Evolutionary conservation across 306 rosid genomes (phyloP), one percentile per base, ranked within the genome.

Genomic region (Dalbergia oliveri): DNA sequence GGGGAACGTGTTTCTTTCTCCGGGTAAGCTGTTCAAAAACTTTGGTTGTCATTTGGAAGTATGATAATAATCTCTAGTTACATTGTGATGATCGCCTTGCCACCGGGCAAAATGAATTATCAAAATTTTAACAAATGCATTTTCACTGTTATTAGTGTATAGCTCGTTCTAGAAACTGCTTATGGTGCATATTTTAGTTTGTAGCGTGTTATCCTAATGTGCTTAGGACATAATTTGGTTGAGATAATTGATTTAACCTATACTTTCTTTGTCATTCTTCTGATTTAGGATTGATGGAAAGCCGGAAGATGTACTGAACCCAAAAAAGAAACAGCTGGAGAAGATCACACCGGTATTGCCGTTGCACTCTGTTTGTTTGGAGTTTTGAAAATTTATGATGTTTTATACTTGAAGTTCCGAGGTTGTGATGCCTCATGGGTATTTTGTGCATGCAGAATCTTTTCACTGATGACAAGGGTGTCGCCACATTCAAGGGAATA

Each of bases 271-370:
- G 60, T 50, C 37, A 16, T 74, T 66, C 35, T 21, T 73, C 72
- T 69, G 41, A 59, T 87, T 54, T 77, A 93, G 99, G 84, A 84
- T 93, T 79, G 97, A 95, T 75, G 98, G 98, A 84, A 91, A 91
- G 86, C 98, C 97, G 11, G 99, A 95, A 85, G 99, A 93, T 79
- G 98, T 93, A 56, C 99, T 95, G 16, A 95, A 95, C 86, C 99
- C 99, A 16, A 95, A 95, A 80, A 95, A 93, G 99, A 95, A 95
- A 82, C 99, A 95, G 81, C 79, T 95, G 70, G 99, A 95, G 59
- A 93, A 95, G 88, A 90, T 95, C 76, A 91, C 98, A 19, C 99
- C 97, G 80, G 99, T 94, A 92, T 58, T 64, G 7, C 67, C 13
- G 14, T 53, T 47, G 10, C 15, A 58, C 59, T 31, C 11, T 26